phyloP scores from a whole-genome alignment of 2,329 filamentous ascomycete genomes.

The Penicillium sp. region DNA sequence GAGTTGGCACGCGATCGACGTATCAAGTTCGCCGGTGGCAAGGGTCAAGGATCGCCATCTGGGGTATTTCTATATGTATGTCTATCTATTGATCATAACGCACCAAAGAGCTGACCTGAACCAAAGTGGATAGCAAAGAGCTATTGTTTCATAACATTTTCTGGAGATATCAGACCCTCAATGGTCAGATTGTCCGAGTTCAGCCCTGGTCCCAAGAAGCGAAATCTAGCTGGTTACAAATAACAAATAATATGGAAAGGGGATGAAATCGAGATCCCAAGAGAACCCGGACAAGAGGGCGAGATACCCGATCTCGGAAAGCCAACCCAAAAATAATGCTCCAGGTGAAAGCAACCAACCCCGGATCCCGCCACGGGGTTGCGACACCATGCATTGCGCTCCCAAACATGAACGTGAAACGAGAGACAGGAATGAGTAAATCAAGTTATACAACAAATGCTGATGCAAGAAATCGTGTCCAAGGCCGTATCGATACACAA shows the following conservation, averaged over 20 bases:
- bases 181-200: constrained; percentile 3
- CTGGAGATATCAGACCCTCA: constrained; percentile 2
- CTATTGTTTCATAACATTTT: constrained; percentile 1
- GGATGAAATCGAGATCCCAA: constrained; percentile 18
- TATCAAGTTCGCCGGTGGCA: too few relatives aligned
- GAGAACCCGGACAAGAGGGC: constrained; percentile 8
- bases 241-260: constrained; percentile 16
- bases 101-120: too few relatives aligned
- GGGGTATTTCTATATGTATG: too few relatives aligned
- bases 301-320: constrained; percentile 10
- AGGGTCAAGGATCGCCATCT: not conserved
- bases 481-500: constrained; percentile 24
- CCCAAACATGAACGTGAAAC: constrained; percentile 16
- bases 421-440: constrained; percentile 13
- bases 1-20: not conserved
- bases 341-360: constrained; percentile 22
- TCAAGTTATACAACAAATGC: constrained; percentile 25
- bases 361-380: constrained; percentile 25
- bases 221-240: constrained; percentile 29
- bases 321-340: constrained; percentile 18
- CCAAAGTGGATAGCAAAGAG: too few relatives aligned
- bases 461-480: constrained; percentile 29
- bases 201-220: constrained; percentile 19
- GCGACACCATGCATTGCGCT: constrained; percentile 24
- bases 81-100: too few relatives aligned